These are phyloP conservation scores for Claviceps sp. DNA, from an alignment of 2,329 filamentous ascomycete species.

Conservation along the genomic window DNA sequence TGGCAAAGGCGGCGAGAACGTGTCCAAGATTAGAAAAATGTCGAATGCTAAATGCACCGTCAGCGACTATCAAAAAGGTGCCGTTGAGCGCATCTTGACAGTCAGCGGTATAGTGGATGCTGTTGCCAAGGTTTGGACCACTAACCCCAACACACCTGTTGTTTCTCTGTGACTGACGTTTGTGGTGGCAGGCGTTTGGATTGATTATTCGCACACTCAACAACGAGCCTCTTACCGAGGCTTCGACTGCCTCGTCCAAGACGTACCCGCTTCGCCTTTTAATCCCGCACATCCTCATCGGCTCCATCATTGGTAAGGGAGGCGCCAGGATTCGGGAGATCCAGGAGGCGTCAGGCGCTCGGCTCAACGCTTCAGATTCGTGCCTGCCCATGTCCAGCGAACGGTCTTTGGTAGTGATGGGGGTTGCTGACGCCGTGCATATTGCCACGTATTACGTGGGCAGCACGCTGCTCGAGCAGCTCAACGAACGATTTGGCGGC, in stretches of 20 bases:
- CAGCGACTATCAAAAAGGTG: slow-evolving; percentile 93
- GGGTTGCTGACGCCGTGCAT: slow-evolving; percentile 94
- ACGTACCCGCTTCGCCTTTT: slow-evolving; percentile 92
- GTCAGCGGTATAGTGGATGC: slow-evolving; percentile 95
- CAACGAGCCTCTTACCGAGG: slow-evolving; percentile 79
- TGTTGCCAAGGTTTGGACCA: slow-evolving; percentile 67
- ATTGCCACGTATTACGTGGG: slow-evolving; percentile 98
- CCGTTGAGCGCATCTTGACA: slow-evolving; percentile 92
- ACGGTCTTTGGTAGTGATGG: slow-evolving; percentile 93
- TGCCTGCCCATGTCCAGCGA: slow-evolving; percentile 91
- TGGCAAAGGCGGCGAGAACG: slow-evolving; percentile 96
- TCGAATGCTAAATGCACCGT: slow-evolving; percentile 98
- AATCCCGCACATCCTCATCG: slow-evolving; percentile 93
- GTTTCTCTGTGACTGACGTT: slow-evolving; percentile 14
- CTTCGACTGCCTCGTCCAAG: slow-evolving; percentile 89
- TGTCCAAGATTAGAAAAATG: slow-evolving; percentile 87
- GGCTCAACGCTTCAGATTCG: slow-evolving; percentile 90
- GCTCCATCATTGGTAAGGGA: slow-evolving; percentile 96
- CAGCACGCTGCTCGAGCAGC: slow-evolving; percentile 92
- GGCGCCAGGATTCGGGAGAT: slow-evolving; percentile 95
- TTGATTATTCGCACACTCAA: slow-evolving; percentile 96
- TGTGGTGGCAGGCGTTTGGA: slow-evolving; percentile 62
- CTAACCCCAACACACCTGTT: neutral
- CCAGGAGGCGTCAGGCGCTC: slow-evolving; percentile 90
- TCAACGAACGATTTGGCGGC: slow-evolving; percentile 92